These are phyloP conservation scores for Catunica adiposa DNA, from an alignment of 2,329 filamentous ascomycete species.

Conservation along the genomic window DNA sequence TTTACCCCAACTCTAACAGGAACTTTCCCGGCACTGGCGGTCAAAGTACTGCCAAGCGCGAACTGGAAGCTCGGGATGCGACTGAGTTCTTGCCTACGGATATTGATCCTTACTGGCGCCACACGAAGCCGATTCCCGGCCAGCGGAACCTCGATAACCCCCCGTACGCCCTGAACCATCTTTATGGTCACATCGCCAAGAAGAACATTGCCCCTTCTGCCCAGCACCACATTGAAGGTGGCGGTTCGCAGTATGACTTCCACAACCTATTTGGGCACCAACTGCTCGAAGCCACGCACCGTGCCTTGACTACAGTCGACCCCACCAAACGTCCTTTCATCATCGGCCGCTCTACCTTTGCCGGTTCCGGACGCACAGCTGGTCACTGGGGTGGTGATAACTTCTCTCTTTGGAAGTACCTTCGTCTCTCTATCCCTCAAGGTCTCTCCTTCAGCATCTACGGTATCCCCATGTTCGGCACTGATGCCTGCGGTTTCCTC, in stretches of 20 bases:
- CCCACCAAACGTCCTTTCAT: slow-evolving; percentile 64
- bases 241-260: slow-evolving; percentile 60
- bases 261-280: slow-evolving; percentile 66
- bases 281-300: slow-evolving; percentile 61
- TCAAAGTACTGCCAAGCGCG: slow-evolving; percentile 22
- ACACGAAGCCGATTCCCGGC: slow-evolving; percentile 43
- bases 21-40: slow-evolving; percentile 14
- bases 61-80: neutral
- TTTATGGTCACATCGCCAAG: slow-evolving; percentile 40
- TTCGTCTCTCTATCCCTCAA: slow-evolving; percentile 64
- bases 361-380: slow-evolving; percentile 57
- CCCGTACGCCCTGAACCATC: slow-evolving; percentile 61
- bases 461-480: slow-evolving; percentile 52
- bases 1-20: slow-evolving; percentile 33
- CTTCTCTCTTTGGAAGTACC: slow-evolving; percentile 50
- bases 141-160: slow-evolving; percentile 54
- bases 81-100: slow-evolving; percentile 6
- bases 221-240: slow-evolving; percentile 47
- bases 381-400: slow-evolving; percentile 79
- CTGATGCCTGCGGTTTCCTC: slow-evolving; percentile 64
- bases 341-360: slow-evolving; percentile 67
- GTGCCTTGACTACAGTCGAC: slow-evolving; percentile 47
- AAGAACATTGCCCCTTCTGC: slow-evolving; percentile 43
- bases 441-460: slow-evolving; percentile 57
- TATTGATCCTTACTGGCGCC: slow-evolving; percentile 11